Percentiles rank a stretch among this genome's conserved stretches.
Conservation (phyloP, 2,329 filamentous ascomycete species). For the Fusarium sororula region DNA sequence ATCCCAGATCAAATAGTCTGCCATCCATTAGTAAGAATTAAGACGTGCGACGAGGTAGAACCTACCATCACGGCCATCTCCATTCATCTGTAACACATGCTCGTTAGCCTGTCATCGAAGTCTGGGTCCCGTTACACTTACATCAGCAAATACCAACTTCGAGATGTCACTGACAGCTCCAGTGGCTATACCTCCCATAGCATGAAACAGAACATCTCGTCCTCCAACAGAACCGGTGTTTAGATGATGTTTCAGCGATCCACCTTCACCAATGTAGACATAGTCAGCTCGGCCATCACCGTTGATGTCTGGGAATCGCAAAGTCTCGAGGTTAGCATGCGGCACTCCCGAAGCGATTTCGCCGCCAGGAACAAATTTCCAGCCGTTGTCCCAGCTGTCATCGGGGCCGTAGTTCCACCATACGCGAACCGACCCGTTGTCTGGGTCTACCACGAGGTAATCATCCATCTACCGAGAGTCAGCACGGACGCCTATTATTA, state of each 20-base stretch:
- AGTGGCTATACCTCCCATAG: not conserved
- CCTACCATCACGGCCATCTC: conserved; percentile 14
- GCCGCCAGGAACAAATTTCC: conserved; percentile 26
- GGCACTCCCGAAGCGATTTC: conserved; percentile 37
- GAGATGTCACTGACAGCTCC: not conserved
- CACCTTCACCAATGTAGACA: conserved; percentile 34
- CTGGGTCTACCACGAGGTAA: not conserved
- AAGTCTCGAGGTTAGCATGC: conserved; percentile 35
- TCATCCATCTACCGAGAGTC: not conserved
- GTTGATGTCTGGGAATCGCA: conserved; percentile 41
- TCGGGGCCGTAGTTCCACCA: conserved; percentile 12
- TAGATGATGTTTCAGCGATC: conserved; percentile 29
- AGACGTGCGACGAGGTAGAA: rapidly evolving
- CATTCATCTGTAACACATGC: not conserved
- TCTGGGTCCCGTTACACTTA: not conserved
- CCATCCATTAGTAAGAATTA: rapidly evolving
- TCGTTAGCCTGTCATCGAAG: not conserved
- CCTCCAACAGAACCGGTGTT: conserved; percentile 26
- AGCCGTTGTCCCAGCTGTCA: not conserved
- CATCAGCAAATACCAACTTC: conserved; percentile 6
- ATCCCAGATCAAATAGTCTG: conserved; percentile 23
- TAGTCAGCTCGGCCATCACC: conserved; percentile 42
- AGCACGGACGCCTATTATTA: rapidly evolving
- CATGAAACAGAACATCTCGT: not conserved
- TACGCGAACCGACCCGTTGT: not conserved